These are phyloP conservation scores for Cladophialophora carrionii DNA, from an alignment of 2,329 filamentous ascomycete genomes.

Conservation along the genomic window DNA sequence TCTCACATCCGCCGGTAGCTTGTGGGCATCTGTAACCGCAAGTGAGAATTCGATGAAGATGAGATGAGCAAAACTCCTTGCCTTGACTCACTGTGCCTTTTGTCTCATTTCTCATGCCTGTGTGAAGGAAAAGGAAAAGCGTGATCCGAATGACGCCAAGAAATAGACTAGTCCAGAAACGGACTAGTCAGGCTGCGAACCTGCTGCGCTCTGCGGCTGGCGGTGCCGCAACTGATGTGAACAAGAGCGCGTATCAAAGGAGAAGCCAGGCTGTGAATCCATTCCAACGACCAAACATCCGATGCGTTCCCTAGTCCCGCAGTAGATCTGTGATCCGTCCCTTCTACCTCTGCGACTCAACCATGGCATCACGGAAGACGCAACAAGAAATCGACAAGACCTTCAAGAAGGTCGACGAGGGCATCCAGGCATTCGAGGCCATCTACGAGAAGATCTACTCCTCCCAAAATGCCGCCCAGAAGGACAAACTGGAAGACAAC, in stretches of 20 bases:
- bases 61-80: neutral
- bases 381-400: conserved; percentile 98
- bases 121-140: neutral
- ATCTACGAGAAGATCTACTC: conserved; percentile 98
- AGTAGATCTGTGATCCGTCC: conserved; percentile 11
- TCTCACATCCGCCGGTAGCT: neutral
- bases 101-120: neutral
- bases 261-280: neutral
- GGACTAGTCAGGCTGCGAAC: neutral
- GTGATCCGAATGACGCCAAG: neutral
- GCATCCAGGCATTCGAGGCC: conserved; percentile 85
- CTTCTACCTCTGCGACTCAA: conserved; percentile 40
- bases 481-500: conserved; percentile 97
- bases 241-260: conserved; percentile 3
- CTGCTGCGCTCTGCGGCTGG: neutral
- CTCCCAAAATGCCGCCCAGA: conserved; percentile 88
- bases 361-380: conserved; percentile 93
- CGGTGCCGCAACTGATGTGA: neutral
- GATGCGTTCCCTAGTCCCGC: conserved; percentile 6
- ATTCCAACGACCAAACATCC: conserved; percentile 6
- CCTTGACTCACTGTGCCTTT: too few species aligned
- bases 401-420: conserved; percentile 97
- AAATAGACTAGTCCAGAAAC: neutral
- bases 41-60: neutral
- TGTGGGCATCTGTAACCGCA: neutral